phyloP scores from a whole-genome alignment of 371 early-diverging fungal species.

The Gilbertella persicaria region DNA sequence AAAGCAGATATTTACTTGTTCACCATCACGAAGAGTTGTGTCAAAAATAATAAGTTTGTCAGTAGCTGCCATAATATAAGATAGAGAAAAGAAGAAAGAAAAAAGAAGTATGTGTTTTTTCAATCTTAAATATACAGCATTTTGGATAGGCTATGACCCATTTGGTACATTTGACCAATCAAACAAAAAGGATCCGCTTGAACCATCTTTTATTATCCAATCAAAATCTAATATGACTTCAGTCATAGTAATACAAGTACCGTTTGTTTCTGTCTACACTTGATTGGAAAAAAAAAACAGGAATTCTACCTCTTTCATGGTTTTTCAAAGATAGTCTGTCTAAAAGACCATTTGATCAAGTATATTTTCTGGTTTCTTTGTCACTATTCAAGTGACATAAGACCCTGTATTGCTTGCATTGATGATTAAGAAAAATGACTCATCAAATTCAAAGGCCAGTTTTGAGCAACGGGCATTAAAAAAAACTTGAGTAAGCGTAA shows the following conservation, averaged over 20 bases:
- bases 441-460: not conserved
- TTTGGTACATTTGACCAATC: slow-evolving; percentile 20
- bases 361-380: not conserved
- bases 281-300: not conserved
- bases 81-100: not conserved
- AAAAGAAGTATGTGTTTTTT: not conserved
- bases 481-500: no score
- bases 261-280: not conserved
- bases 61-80: slow-evolving; percentile 9
- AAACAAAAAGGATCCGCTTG: slow-evolving; percentile 7
- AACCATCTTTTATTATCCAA: slow-evolving; percentile 2
- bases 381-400: not conserved
- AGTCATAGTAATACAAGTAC: slow-evolving; percentile 14
- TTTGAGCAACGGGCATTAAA: not conserved
- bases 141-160: slow-evolving; percentile 19
- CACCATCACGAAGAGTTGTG: slow-evolving; percentile 94
- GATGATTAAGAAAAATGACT: not conserved
- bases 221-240: slow-evolving; percentile 4
- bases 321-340: not conserved
- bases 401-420: not conserved
- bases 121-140: not conserved
- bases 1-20: slow-evolving; percentile 67
- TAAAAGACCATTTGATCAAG: not conserved
- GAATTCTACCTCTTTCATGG: not conserved
- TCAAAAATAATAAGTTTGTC: slow-evolving; percentile 92